Conservation (phyloP, 176 grass and related monocot species). For the Themeda triandra region DNA sequence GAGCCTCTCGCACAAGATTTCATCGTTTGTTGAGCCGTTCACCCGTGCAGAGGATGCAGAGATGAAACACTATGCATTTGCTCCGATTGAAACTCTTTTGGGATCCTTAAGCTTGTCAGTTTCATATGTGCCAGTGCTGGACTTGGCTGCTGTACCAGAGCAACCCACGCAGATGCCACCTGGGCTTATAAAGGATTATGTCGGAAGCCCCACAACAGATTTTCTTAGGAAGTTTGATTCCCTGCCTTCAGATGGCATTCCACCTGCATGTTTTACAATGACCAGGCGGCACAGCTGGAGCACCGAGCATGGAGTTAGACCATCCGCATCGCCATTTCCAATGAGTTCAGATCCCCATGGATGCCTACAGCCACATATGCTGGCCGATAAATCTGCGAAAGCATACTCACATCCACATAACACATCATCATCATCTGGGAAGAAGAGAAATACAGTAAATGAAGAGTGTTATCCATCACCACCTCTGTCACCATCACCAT, state of each 20-base stretch:
- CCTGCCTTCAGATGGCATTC: conserved; percentile 48
- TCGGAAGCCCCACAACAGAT: conserved; percentile 74
- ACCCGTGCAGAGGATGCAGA: conserved; percentile 68
- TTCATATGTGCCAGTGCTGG: conserved; percentile 65
- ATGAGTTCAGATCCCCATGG: conserved; percentile 15
- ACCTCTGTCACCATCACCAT: conserved; percentile 42
- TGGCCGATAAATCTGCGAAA: conserved; percentile 25
- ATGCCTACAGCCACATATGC: background rate
- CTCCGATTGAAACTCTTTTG: conserved; percentile 67
- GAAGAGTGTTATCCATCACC: conserved; percentile 39
- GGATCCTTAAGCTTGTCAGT: conserved; percentile 72
- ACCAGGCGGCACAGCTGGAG: conserved; percentile 82
- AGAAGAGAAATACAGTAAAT: conserved; percentile 37
- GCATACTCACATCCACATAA: conserved; percentile 31
- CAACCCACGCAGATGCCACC: conserved; percentile 36
- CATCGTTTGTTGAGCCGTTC: conserved; percentile 62
- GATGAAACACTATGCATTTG: conserved; percentile 63
- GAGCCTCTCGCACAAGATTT: conserved; percentile 74
- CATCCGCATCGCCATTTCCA: conserved; percentile 12
- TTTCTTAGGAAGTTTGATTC: conserved; percentile 58
- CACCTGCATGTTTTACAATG: conserved; percentile 31
- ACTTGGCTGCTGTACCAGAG: conserved; percentile 40
- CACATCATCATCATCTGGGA: conserved; percentile 24
- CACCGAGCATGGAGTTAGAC: conserved; percentile 40
- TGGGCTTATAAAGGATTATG: conserved; percentile 79